Conservation (phyloP, 2,329 filamentous ascomycete genomes). For the Aspergillus persii region DNA sequence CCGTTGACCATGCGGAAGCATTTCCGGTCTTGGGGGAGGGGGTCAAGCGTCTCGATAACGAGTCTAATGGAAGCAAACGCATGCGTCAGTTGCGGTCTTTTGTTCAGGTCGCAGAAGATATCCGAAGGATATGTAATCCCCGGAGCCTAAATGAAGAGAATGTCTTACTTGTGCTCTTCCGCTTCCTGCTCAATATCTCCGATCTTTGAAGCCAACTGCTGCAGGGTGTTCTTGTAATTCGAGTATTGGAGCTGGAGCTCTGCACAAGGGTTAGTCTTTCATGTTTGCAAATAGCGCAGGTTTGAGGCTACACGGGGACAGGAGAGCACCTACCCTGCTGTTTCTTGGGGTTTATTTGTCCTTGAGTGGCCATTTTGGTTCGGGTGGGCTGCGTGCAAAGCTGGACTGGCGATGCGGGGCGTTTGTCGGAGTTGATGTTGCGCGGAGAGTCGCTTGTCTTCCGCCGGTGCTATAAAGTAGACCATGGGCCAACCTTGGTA, state of each 20-base stretch:
- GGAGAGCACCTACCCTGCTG: conserved; percentile 43
- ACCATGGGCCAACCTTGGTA: neutral
- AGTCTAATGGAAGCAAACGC: conserved; percentile 57
- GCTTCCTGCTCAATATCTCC: conserved; percentile 96
- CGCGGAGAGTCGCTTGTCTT: conserved; percentile 2
- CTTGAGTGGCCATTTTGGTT: conserved; percentile 39
- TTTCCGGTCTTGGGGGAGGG: conserved; percentile 80
- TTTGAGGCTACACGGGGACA: neutral
- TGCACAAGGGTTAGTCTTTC: conserved; percentile 23
- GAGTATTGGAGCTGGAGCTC: conserved; percentile 52
- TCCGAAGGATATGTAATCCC: too few species aligned
- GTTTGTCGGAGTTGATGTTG: conserved; percentile 13
- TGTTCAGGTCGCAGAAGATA: neutral
- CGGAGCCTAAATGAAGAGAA: conserved; percentile 8
- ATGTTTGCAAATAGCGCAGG: neutral
- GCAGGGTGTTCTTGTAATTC: conserved; percentile 67
- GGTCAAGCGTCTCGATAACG: conserved; percentile 86
- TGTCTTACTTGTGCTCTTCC: conserved; percentile 90
- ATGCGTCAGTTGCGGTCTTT: conserved; percentile 16
- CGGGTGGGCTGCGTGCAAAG: conserved; percentile 25
- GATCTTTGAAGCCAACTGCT: conserved; percentile 93
- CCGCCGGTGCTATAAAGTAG: too few species aligned
- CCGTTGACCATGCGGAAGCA: conserved; percentile 99
- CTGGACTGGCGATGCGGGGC: conserved; percentile 35
- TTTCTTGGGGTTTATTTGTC: conserved; percentile 42